Evolutionary conservation across 495 filamentous ascomycete genomes (phyloP), one percentile per base, ranked within the genome.

Genomic region (Penicillium riverlandense): DNA sequence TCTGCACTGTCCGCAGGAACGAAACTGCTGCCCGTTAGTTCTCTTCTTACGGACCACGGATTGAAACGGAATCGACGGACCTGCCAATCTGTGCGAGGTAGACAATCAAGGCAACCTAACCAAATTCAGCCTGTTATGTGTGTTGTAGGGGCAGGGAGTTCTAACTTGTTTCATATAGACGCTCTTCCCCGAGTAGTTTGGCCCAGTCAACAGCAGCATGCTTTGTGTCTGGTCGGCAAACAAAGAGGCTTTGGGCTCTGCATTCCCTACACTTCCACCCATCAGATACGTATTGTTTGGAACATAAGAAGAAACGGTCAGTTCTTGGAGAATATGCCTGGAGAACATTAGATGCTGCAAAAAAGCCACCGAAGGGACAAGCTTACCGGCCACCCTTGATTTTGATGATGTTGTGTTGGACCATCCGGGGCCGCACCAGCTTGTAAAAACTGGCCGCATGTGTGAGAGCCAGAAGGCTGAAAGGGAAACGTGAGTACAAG

Each of bases 101-200:
- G 14, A 94, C 84, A 49, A 96, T 94, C 35, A 96, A 61, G n/a
- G 92, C 94, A 41, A 90, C 59, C 63, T 69, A 31, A 6, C 36
- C 0, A 11, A 12, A 6, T 6, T 28, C 12, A 35, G 50, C 13
- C 52, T 15, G 35, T 29, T 11, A 44, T 34, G 15, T 37, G 11
- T 32, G 14, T 28, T 15, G 5, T 9, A 28, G 8, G 11, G 16
- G 11, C n/a, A 5, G 6, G 7, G 8, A 7, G 1, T 1, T 7
- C 47, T 52, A 38, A 72, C 80, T 58, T 96, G 92, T 61, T 94
- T 97, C 65, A 98, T 82, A 63, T 96, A 96, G 28, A 97, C 79
- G 55, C 88, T 95, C 59, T 97, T 97, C 7, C 92, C 94, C 0
- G 92, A 96, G 65, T 88, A 95, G 53, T 98, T 97, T 31, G 92